Base-by-base conservation (phyloP, 768 basidiomycete species). In the Boletus rex-veris region DNA sequence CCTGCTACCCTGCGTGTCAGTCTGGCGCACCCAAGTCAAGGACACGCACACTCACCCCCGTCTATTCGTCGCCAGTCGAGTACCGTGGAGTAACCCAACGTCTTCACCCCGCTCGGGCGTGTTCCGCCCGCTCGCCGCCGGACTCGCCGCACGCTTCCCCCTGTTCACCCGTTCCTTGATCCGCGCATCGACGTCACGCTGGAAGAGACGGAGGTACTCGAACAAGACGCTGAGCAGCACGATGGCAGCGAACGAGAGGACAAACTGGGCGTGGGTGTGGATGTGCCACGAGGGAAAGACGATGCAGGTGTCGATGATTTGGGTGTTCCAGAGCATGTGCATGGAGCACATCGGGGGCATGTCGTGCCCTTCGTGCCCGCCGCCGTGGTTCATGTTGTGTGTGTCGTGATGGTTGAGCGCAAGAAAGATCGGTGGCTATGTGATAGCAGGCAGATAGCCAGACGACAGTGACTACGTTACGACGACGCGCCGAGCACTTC, bases 311-410 rank as follows among this genome's bases (percentile, higher is more conserved):
- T 90, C 77, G 67, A 84, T 71, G 61, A 90, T 80, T 51, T 91
- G 81, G 37, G 87, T 87, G 72, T 91, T 91, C 87, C 89, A 92
- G 62, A 92, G 81, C 90, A 92, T 92, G 70, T 89, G 74, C 84
- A 88, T 86, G 8, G 81, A 72, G 67, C 90, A 92, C 59, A 60
- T 76, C 0, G 76, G 69, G 18, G 68, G 71, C 73, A 73, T 75
- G 73, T 76, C 77, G 78, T 81, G 53, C 64, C 77, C 55, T 16
- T 53, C 67, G 19, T 21, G 21, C 3, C 21, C 21, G 21, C 21
- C 21, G 21, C 72, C 69, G 64, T 84, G 81, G 60, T 77, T 73
- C 68, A 67, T 70, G 14, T 18, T 54, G 48, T 12, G 40, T 38
- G 37, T 7, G 33, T 19, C 10, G 3, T 54, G 50, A 21, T 50